Percentiles rank a stretch among this genome's conserved stretches.
These are phyloP conservation scores for Xylaria telfairii DNA, from an alignment of 495 filamentous ascomycete genomes.

Conservation along the genomic window DNA sequence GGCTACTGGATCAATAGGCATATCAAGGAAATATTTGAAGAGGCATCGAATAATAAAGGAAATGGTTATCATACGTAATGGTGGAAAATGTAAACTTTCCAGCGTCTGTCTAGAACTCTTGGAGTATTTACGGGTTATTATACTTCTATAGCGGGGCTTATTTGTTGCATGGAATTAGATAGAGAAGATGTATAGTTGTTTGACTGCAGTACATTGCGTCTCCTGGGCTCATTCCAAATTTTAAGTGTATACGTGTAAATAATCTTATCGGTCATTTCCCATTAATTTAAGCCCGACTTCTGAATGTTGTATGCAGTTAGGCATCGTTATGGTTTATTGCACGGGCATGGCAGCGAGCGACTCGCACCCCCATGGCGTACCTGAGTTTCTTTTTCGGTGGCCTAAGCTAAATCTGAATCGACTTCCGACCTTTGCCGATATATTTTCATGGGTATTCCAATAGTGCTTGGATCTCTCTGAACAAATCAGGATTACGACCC, in stretches of 20 bases:
- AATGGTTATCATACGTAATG: background rate
- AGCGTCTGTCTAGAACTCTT: background rate
- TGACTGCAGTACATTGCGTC: no score
- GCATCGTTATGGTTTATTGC: no score
- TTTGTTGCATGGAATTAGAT: no score
- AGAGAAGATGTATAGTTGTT: no score
- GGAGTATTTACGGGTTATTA: background rate
- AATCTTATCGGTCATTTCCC: background rate
- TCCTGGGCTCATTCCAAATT: background rate
- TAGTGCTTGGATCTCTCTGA: no score
- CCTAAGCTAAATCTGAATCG: background rate
- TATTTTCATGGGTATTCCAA: no score
- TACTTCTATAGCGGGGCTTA: background rate
- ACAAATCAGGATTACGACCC: background rate
- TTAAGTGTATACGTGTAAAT: background rate
- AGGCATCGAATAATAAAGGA: background rate
- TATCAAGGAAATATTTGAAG: slow-evolving; percentile 19
- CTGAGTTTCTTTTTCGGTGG: background rate
- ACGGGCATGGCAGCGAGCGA: background rate
- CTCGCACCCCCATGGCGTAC: background rate
- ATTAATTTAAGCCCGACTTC: no score
- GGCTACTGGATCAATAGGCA: slow-evolving; percentile 18
- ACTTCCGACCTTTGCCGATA: background rate
- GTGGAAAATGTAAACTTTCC: background rate
- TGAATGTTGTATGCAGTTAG: no score